phyloP scores from a whole-genome alignment of 768 basidiomycete species.

The Termitomyces sp. region DNA sequence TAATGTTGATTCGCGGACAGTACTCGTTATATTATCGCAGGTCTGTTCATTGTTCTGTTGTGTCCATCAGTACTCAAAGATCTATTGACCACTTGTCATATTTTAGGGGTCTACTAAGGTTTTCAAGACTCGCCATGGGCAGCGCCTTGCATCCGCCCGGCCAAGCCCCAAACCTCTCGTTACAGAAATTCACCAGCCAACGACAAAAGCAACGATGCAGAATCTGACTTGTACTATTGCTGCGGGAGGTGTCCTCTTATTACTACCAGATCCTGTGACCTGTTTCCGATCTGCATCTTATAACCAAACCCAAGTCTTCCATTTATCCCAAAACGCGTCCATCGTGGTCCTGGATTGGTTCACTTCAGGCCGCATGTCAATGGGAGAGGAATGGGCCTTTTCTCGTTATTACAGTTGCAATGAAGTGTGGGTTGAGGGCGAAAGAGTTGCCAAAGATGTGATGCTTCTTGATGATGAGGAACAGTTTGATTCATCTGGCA shows the following conservation, averaged over 20 bases:
- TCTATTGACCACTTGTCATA: not conserved
- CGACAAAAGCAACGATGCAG: conserved; percentile 48
- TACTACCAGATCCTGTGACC: conserved; percentile 91
- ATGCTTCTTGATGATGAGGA: conserved; percentile 72
- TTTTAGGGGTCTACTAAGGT: conserved; percentile 89
- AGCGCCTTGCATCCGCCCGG: conserved; percentile 44
- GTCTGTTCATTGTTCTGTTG: conserved; percentile 35
- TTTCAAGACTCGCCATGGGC: conserved; percentile 75
- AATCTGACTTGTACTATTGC: conserved; percentile 56
- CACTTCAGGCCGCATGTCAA: conserved; percentile 79
- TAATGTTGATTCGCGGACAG: conserved; percentile 51
- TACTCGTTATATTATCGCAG: conserved; percentile 81
- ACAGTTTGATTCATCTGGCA: conserved; percentile 12
- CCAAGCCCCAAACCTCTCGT: conserved; percentile 1
- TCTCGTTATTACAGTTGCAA: conserved; percentile 82
- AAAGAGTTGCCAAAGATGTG: conserved; percentile 71
- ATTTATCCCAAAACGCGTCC: conserved; percentile 56
- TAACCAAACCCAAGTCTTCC: conserved; percentile 79
- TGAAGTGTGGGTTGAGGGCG: conserved; percentile 68
- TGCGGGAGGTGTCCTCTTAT: conserved; percentile 56
- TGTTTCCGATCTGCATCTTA: conserved; percentile 87
- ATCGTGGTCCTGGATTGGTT: conserved; percentile 86
- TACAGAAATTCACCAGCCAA: not conserved
- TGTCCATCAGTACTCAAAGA: not conserved
- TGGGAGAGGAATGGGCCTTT: conserved; percentile 90